These are phyloP conservation scores for Talaromyces sp. DNA, from an alignment of 2,329 filamentous ascomycete species.

Conservation along the genomic window DNA sequence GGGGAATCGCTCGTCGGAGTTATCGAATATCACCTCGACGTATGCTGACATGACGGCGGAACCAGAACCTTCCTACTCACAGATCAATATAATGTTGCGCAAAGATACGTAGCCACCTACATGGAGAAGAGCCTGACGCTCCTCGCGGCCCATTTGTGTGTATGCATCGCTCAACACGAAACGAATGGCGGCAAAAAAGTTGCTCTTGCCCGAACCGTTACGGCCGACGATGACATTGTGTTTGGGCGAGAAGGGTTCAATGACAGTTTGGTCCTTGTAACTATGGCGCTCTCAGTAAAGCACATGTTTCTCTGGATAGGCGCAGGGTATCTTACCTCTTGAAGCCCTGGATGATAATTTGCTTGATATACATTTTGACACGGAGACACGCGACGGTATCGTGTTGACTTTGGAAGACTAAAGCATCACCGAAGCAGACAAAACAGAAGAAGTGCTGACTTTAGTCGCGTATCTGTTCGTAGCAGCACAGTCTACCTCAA, in stretches of 20 bases:
- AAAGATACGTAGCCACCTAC: constrained; percentile 34
- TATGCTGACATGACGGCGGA: constrained; percentile 99
- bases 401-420: background rate
- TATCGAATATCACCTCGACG: constrained; percentile 98
- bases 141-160: constrained; percentile 90
- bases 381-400: constrained; percentile 17
- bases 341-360: constrained; percentile 99
- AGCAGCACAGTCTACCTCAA: background rate
- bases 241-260: constrained; percentile 95
- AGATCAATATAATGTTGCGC: constrained; percentile 15
- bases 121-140: constrained; percentile 92
- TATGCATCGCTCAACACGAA: constrained; percentile 98
- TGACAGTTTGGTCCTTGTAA: constrained; percentile 99
- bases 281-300: constrained; percentile 46
- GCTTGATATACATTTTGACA: constrained; percentile 89
- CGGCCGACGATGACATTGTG: constrained; percentile 98
- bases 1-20: constrained; percentile 90
- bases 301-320: background rate
- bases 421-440: background rate
- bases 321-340: constrained; percentile 68
- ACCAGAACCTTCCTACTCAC: constrained; percentile 75
- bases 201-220: constrained; percentile 98
- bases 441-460: background rate
- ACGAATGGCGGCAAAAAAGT: constrained; percentile 98
- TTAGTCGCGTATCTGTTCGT: background rate